Percentiles rank a stretch among this genome's conserved stretches.
Conservation (phyloP, 1,284 basidiomycete genomes). For the Stygiomarasmius scandens region DNA sequence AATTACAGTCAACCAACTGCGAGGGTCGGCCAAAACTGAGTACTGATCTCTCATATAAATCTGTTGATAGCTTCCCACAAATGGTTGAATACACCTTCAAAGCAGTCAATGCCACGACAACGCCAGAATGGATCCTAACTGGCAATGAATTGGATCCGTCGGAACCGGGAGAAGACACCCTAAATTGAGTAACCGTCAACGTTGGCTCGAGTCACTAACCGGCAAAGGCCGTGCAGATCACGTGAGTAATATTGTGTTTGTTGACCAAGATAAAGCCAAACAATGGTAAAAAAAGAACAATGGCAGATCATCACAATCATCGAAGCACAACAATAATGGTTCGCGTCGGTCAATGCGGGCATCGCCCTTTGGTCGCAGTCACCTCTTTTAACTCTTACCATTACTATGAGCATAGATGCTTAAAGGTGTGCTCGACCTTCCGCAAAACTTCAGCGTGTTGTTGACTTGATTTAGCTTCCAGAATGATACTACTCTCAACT, state of each 20-base stretch:
- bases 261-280: background rate
- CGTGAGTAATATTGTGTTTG: background rate
- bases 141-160: no score
- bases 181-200: no score
- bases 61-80: no score
- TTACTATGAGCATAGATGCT: background rate
- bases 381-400: background rate
- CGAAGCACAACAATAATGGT: background rate
- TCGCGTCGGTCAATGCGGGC: background rate
- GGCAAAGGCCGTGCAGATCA: background rate
- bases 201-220: no score
- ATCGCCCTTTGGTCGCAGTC: background rate
- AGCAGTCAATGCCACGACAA: no score
- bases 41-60: no score
- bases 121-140: no score
- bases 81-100: no score
- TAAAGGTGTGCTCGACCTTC: background rate
- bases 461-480: background rate
- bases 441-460: background rate
- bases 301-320: no score
- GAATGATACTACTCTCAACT: background rate
- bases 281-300: background rate
- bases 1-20: no score
- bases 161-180: no score
- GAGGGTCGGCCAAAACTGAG: no score